Percentiles rank a stretch among this genome's conserved stretches.
These are phyloP conservation scores for Beta lomatogona DNA, from an alignment of 179 eudicot species.

Conservation along the genomic window DNA sequence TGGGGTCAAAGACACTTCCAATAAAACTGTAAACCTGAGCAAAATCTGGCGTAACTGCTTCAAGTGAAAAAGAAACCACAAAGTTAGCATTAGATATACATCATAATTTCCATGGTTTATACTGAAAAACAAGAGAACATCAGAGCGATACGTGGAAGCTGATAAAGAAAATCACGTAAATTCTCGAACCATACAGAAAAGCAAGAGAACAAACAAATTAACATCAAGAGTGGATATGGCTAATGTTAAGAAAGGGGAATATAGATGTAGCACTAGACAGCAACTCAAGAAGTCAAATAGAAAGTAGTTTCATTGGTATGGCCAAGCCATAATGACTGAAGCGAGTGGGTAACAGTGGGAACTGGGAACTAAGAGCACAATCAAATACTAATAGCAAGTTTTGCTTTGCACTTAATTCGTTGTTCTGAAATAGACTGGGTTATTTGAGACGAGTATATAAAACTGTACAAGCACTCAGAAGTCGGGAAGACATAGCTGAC, in stretches of 20 bases:
- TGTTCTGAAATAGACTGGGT: too few species aligned
- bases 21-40: conserved; percentile 92
- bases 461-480: neutral
- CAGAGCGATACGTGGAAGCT: neutral
- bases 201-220: neutral
- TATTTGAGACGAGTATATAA: neutral
- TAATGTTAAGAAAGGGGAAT: neutral
- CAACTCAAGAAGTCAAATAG: neutral
- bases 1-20: conserved; percentile 95
- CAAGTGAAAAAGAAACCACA: conserved; percentile 11
- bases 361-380: neutral
- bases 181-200: neutral
- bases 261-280: too few species aligned
- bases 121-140: neutral
- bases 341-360: neutral
- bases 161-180: neutral
- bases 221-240: neutral
- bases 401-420: too few species aligned
- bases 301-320: neutral
- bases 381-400: neutral
- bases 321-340: neutral
- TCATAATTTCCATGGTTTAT: neutral
- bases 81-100: neutral
- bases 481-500: neutral
- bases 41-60: conserved; percentile 96